A percentile compares a stretch with the other conserved stretches of the same genome.
Evolutionary conservation across 805 yeast genomes (phyloP).

Genomic region (Saturnispora sanitii): DNA sequence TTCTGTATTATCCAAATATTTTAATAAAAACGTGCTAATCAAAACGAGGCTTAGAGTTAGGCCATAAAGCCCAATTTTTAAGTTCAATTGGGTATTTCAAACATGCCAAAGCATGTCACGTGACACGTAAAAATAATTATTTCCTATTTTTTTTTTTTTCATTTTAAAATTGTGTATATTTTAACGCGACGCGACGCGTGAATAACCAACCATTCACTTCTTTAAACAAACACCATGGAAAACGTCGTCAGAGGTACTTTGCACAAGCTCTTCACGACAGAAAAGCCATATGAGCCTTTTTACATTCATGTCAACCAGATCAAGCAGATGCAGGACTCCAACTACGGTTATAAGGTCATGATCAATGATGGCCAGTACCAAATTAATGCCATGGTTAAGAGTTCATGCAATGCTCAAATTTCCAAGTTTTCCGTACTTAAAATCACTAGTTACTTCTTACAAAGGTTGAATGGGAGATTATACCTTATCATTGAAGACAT

Average conservation of each 20-base stretch:
- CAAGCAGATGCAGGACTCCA: slow-evolving; percentile 27
- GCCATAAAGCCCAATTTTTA: too few relatives aligned
- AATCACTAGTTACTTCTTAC: slow-evolving; percentile 16
- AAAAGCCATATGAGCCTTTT: slow-evolving; percentile 13
- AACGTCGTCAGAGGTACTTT: slow-evolving; percentile 18
- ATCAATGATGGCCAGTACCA: slow-evolving; percentile 43
- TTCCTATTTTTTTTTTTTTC: too few relatives aligned
- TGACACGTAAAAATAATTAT: too few relatives aligned
- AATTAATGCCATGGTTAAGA: slow-evolving; percentile 43
- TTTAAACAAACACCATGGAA: slow-evolving; percentile 12
- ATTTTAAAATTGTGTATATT: neutral
- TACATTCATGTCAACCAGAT: slow-evolving; percentile 26
- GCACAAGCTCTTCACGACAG: slow-evolving; percentile 18
- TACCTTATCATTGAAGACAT: slow-evolving; percentile 23
- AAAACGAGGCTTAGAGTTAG: slow-evolving; percentile 3
- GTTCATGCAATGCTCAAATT: slow-evolving; percentile 21
- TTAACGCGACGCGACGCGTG: neutral
- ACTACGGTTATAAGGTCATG: slow-evolving; percentile 36
- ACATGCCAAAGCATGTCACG: neutral
- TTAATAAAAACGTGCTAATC: neutral
- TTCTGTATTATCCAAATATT: neutral
- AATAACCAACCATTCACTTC: neutral
- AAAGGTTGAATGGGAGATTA: slow-evolving; percentile 21
- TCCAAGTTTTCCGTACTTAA: slow-evolving; percentile 19
- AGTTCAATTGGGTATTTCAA: too few relatives aligned